Evolutionary conservation across 2,329 filamentous ascomycete species (phyloP), one percentile per base, ranked within the genome.

Genomic region (Aureobasidium sp.): DNA sequence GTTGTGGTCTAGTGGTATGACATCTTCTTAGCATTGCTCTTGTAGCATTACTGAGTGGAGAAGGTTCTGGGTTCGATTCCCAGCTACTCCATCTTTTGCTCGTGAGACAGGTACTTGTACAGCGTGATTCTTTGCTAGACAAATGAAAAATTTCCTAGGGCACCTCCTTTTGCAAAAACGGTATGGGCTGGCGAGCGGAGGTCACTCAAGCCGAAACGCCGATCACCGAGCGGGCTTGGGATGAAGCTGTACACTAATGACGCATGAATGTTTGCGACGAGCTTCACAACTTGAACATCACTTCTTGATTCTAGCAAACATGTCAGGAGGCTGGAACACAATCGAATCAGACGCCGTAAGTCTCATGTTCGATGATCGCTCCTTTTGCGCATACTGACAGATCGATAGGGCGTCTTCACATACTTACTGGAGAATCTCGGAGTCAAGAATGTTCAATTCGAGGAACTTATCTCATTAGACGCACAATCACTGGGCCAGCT

Each of bases 321-420:
- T 72, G 70, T 71, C 69, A 21, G 89, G 86, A 68, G 92, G 93
- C 66, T 97, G 93, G 93, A 96, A 95, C 76, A 97, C 93, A 42
- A 97, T 97, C 72, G 93, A 97, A 77, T 96, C 90, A 66, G 93
- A 97, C 79, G 93, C 93, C 75, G 92, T 96, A 83, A 68, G 84
- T 78, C 64, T 1, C 4, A 5, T 42, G 16, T n/a, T n/a, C 4
- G 2, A 13, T 10, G 25, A n/a, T 34, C 25, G 9, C 1, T 39
- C 16, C 3, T 21, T 48, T 3, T 36, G 42, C 42, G 41, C 42
- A 58, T 37, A 55, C 49, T 62, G 37, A 62, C 42, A 41, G 1
- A 21, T 2, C 13, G 2, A 30, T 5, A 88, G 92, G 94, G 94
- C 71, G 92, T 99, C 72, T 99, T 99, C 79, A 99, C 94, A 66